These are phyloP conservation scores for Blastocystis sp. DNA, from an alignment of 352 stramenopile genomes.

Conservation along the genomic window DNA sequence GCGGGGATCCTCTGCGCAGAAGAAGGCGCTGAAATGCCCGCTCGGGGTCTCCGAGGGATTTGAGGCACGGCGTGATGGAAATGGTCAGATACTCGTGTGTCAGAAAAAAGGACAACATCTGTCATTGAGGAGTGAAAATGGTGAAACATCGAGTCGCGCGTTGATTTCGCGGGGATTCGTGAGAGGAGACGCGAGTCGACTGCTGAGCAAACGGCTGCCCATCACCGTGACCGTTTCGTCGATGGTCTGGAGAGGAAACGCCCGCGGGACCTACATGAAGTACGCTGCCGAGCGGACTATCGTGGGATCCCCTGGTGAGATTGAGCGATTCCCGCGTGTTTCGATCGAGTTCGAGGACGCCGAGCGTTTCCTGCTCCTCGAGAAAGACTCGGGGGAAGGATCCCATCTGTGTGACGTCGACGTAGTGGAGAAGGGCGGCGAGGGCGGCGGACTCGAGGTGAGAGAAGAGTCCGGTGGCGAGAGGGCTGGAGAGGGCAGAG, in stretches of 20 bases:
- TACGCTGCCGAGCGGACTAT: neutral
- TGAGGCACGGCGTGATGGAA: neutral
- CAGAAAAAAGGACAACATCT: conserved; percentile 24
- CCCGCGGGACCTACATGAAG: neutral
- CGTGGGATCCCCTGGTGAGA: conserved; percentile 2
- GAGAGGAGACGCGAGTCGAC: conserved; percentile 18
- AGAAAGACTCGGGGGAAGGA: conserved; percentile 16
- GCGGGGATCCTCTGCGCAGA: conserved; percentile 1
- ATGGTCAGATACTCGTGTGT: neutral
- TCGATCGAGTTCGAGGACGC: conserved; percentile 18
- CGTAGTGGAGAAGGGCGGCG: conserved; percentile 1
- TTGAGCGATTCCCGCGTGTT: conserved; percentile 47
- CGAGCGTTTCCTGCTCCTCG: neutral
- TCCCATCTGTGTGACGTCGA: conserved; percentile 45
- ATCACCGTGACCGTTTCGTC: conserved; percentile 37
- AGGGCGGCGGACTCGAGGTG: neutral
- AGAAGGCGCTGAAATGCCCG: conserved; percentile 33
- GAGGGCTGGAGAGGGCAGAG: neutral
- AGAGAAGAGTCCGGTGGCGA: neutral
- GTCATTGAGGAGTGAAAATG: neutral
- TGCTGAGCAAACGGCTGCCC: conserved; percentile 37
- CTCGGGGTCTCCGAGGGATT: conserved; percentile 7
- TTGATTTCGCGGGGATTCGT: conserved; percentile 12
- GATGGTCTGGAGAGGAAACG: neutral
- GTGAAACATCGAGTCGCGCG: neutral